These are phyloP conservation scores for Limnomonas spitsbergensis DNA, from an alignment of 139 green algal species.

Conservation along the genomic window DNA sequence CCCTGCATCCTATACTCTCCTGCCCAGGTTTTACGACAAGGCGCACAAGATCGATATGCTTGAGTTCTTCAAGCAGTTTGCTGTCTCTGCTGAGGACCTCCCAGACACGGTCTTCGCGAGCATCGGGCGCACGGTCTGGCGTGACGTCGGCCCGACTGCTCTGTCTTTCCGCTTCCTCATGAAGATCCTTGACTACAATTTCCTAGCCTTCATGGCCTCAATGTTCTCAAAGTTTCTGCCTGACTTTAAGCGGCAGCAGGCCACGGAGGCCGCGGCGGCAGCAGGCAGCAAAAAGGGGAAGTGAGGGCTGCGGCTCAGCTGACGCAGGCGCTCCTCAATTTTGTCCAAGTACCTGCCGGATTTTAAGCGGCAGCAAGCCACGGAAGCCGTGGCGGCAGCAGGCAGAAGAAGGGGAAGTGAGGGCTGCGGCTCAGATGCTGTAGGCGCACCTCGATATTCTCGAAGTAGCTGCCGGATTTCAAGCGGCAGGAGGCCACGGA, in stretches of 20 bases:
- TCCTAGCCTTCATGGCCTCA: slow-evolving; percentile 64
- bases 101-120: slow-evolving; percentile 76
- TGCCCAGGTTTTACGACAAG: slow-evolving; percentile 69
- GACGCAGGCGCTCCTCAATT: too few species aligned
- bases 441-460: too few species aligned
- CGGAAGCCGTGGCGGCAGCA: slow-evolving; percentile 7
- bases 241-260: slow-evolving; percentile 66
- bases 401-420: too few species aligned
- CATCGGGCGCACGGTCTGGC: slow-evolving; percentile 79
- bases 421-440: too few species aligned
- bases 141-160: slow-evolving; percentile 80
- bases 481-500: too few species aligned
- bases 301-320: too few species aligned
- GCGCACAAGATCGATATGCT: slow-evolving; percentile 81
- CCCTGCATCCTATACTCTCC: too few species aligned
- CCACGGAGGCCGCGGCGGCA: slow-evolving; percentile 10
- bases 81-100: slow-evolving; percentile 77
- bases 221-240: slow-evolving; percentile 62
- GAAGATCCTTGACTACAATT: slow-evolving; percentile 89
- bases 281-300: neutral
- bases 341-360: slow-evolving; percentile 74
- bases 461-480: too few species aligned
- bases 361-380: slow-evolving; percentile 49
- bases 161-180: slow-evolving; percentile 80
- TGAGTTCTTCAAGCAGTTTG: slow-evolving; percentile 90